Evolutionary conservation across 805 yeast genomes (phyloP), one percentile per base, ranked within the genome.

Genomic region (Saccharomycopsis sp.): DNA sequence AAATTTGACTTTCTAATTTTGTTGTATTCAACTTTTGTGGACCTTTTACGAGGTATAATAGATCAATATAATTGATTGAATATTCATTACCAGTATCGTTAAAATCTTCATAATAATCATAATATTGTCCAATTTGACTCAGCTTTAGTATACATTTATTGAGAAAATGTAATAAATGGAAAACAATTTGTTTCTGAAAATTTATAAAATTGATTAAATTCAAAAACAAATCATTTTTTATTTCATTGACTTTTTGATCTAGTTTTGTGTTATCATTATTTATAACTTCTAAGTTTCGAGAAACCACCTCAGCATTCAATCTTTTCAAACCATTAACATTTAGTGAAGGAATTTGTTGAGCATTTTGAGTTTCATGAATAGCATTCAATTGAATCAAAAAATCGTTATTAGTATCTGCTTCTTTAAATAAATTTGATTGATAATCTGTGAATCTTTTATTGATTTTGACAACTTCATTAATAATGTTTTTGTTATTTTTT

Each of bases 111-210:
- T 9, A 12, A 2, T 10, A 21, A 10, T n/a, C 9, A 14, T 25
- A 34, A 21, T 34, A 25, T n/a, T 23, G 5, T 15, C 31, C 31
- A 4, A 34, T 9, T 14, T 26, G 14, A 26, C 36, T 28, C 13
- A 13, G 19, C 14, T 35, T 41, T 13, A 45, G 28, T 14, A 42
- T 27, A 5, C 36, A 21, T 31, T 42, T 45, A 26, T 45, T 45
- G 28, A 45, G 27, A 17, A 30, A 36, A 28, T 42, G 33, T 10
- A 42, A 12, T 9, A 42, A 27, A 29, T 38, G 29, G 10, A 6
- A 34, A 4, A 40, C 32, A 12, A 42, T 20, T 9, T 17, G 20
- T n/a, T 42, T 42, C 30, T 45, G 47, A 15, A 33, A 26, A 19
- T 34, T n/a, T 18, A 40, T 21, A 21, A 42, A 45, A 12, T 31